A percentile compares a stretch with the other conserved stretches of the same genome.
These are phyloP conservation scores for Rauvolfia tetraphylla DNA, from an alignment of 257 asterid species.

Conservation along the genomic window DNA sequence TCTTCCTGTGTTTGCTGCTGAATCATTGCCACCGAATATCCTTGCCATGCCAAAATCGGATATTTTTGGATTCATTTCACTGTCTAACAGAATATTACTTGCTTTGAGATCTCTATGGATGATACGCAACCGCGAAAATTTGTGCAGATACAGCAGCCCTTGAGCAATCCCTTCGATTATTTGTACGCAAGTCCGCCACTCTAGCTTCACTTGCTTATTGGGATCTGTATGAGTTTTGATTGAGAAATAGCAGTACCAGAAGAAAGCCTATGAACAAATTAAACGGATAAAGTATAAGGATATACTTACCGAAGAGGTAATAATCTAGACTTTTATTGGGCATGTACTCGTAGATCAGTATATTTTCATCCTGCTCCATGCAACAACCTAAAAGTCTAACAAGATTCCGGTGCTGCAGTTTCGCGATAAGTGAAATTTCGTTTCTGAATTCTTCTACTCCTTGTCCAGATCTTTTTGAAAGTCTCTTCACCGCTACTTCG, in stretches of 20 bases:
- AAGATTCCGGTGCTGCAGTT: conserved; percentile 25
- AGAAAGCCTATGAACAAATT: no score
- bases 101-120: conserved; percentile 26
- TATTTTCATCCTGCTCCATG: conserved; percentile 25
- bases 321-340: no score
- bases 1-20: conserved; percentile 20
- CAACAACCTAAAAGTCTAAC: conserved; percentile 26
- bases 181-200: conserved; percentile 15
- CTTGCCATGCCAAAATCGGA: conserved; percentile 31
- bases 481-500: conserved; percentile 37
- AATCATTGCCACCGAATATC: conserved; percentile 10
- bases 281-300: no score
- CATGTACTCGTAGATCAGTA: conserved; percentile 6
- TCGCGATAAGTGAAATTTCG: conserved; percentile 24
- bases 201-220: not conserved
- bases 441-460: conserved; percentile 29
- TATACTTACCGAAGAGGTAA: conserved; percentile 28
- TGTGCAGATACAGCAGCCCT: conserved; percentile 17
- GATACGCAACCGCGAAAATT: conserved; percentile 17
- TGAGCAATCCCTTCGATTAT: conserved; percentile 14
- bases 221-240: no score
- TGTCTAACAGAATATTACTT: conserved; percentile 23
- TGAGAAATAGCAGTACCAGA: no score
- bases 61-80: conserved; percentile 24
- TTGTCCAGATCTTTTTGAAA: conserved; percentile 25